phyloP scores from a whole-genome alignment of 305 asterid species.

The Fraxinus nigra region DNA sequence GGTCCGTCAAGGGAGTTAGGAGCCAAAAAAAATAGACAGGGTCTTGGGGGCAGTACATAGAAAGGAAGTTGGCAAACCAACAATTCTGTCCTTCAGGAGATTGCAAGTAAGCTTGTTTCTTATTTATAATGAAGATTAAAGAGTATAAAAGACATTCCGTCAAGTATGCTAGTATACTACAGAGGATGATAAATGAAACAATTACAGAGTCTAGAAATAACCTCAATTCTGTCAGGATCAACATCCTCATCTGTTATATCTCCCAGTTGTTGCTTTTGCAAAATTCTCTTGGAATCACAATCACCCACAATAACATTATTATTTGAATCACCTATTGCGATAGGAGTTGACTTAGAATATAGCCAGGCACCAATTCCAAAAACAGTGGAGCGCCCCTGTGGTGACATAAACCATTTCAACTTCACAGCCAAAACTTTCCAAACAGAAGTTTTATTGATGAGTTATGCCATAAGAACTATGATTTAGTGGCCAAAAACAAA shows the following conservation, averaged over 20 bases:
- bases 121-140: background rate
- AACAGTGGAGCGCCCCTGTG: conserved; percentile 82
- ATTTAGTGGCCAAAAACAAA: background rate
- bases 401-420: conserved; percentile 22
- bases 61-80: background rate
- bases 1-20: background rate
- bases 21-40: background rate
- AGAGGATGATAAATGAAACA: background rate
- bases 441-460: background rate
- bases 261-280: conserved; percentile 61
- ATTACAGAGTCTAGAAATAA: conserved; percentile 24
- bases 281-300: conserved; percentile 43
- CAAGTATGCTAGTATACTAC: background rate
- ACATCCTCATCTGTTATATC: conserved; percentile 51
- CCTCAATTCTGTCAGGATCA: conserved; percentile 92
- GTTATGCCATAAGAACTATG: background rate
- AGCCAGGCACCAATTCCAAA: conserved; percentile 94
- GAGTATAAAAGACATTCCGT: background rate
- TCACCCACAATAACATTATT: conserved; percentile 40
- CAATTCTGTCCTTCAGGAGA: background rate
- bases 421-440: conserved; percentile 7
- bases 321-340: conserved; percentile 16
- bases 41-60: background rate
- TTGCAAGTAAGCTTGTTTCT: background rate
- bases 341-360: conserved; percentile 56